Conservation (phyloP, 768 basidiomycete species). For the Mycena haematopus region DNA sequence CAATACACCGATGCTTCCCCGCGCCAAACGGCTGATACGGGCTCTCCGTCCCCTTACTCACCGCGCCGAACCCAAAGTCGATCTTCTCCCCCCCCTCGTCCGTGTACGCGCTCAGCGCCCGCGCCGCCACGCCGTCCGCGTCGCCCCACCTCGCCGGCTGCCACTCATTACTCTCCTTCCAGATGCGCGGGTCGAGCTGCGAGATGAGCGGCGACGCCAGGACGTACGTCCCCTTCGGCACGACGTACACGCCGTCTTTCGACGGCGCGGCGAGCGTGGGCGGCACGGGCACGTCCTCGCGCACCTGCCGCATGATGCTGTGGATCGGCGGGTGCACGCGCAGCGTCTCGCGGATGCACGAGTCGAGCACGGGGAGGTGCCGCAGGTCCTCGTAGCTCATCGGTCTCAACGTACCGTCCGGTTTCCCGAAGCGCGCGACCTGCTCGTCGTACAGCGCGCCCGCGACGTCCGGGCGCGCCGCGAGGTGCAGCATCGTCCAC, state of each 20-base stretch:
- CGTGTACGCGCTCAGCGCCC: constrained; percentile 76
- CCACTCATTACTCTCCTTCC: constrained; percentile 77
- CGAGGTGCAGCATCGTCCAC: constrained; percentile 91
- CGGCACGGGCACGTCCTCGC: constrained; percentile 84
- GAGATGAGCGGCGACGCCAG: constrained; percentile 88
- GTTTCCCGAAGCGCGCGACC: constrained; percentile 75
- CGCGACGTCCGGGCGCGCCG: constrained; percentile 75
- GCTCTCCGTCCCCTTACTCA: constrained; percentile 95
- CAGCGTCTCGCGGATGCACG: constrained; percentile 92
- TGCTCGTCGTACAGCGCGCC: constrained; percentile 91
- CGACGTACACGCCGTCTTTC: constrained; percentile 73
- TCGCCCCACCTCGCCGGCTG: constrained; percentile 88
- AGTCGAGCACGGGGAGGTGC: constrained; percentile 81
- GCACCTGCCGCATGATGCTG: constrained; percentile 92
- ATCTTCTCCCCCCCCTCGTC: constrained; percentile 87
- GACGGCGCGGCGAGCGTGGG: constrained; percentile 80
- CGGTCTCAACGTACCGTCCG: constrained; percentile 80
- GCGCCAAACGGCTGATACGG: constrained; percentile 99
- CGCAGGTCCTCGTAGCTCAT: constrained; percentile 89
- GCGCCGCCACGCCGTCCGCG: constrained; percentile 78
- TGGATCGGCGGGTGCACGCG: constrained; percentile 96
- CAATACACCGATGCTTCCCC: constrained; percentile 93
- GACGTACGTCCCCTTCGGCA: constrained; percentile 90
- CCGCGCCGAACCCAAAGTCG: constrained; percentile 95
- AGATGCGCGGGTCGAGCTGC: constrained; percentile 85